Evolutionary conservation across 352 stramenopile species (phyloP).

Genomic region (Pythium rishiriense): DNA sequence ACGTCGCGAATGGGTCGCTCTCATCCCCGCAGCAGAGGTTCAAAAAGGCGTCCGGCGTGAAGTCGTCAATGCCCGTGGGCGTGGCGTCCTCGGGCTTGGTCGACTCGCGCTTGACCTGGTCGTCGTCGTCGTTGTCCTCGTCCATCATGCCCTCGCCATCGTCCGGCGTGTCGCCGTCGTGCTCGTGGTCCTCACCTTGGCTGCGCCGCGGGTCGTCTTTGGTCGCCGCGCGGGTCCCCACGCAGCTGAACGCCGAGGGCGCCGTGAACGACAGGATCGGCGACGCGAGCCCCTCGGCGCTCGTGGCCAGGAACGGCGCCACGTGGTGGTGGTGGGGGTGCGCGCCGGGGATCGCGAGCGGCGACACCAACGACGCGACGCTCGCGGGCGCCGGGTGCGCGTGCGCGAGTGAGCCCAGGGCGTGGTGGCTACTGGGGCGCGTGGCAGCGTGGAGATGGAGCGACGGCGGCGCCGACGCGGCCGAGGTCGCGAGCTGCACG

Average conservation of each 20-base stretch:
- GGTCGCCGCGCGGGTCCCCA: not conserved
- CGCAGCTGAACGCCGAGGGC: slow-evolving; percentile 9
- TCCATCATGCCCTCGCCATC: slow-evolving; percentile 2
- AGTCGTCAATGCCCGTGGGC: slow-evolving; percentile 64
- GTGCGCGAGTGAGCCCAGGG: slow-evolving; percentile 19
- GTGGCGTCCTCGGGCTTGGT: slow-evolving; percentile 41
- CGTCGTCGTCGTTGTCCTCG: slow-evolving; percentile 4
- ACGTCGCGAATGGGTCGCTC: slow-evolving; percentile 36
- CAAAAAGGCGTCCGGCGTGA: slow-evolving; percentile 55
- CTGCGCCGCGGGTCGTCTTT: not conserved
- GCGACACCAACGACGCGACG: slow-evolving; percentile 33
- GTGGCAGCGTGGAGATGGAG: slow-evolving; percentile 1
- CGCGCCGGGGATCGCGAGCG: slow-evolving; percentile 43
- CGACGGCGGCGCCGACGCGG: not conserved
- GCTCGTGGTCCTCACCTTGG: not conserved
- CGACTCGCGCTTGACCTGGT: slow-evolving; percentile 5
- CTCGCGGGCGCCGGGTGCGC: slow-evolving; percentile 1
- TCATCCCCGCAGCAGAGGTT: slow-evolving; percentile 38
- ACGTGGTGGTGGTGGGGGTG: slow-evolving; percentile 12
- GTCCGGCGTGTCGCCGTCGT: not conserved
- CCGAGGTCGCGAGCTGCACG: slow-evolving; percentile 34
- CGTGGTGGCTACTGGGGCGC: slow-evolving; percentile 1
- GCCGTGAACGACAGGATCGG: slow-evolving; percentile 36
- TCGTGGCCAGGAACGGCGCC: slow-evolving; percentile 28
- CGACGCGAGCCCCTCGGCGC: slow-evolving; percentile 28